Conservation (phyloP, 208 protist genomes). For the Leishmania amazonensis region DNA sequence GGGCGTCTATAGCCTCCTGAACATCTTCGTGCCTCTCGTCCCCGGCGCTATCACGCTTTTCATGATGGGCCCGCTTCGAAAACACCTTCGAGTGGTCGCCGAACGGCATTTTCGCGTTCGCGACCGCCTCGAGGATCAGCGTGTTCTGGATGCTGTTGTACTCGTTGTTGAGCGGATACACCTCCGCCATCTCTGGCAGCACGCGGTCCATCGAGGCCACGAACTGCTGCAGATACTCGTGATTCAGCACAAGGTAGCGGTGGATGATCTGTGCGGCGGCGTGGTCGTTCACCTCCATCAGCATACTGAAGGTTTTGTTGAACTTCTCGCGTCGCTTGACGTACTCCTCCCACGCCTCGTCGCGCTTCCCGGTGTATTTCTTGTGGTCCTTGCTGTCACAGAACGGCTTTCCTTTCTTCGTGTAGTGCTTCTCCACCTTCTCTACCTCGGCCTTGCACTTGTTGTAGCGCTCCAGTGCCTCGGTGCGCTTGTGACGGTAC, state of each 20-base stretch:
- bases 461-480: conserved; percentile 49
- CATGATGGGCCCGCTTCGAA: neutral
- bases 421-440: conserved; percentile 60
- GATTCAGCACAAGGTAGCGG: conserved; percentile 60
- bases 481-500: conserved; percentile 33
- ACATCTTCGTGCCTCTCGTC: conserved; percentile 14
- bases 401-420: conserved; percentile 67
- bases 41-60: neutral
- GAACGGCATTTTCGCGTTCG: conserved; percentile 37
- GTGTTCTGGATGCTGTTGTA: conserved; percentile 62
- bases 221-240: conserved; percentile 64
- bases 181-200: conserved; percentile 53
- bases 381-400: conserved; percentile 62
- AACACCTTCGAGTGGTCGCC: conserved; percentile 36
- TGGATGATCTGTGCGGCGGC: conserved; percentile 65
- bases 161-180: conserved; percentile 64
- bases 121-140: conserved; percentile 54
- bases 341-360: conserved; percentile 51
- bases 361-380: conserved; percentile 52
- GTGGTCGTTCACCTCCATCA: conserved; percentile 79
- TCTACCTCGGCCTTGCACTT: conserved; percentile 61
- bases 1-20: conserved; percentile 3
- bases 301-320: conserved; percentile 46
- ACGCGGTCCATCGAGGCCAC: conserved; percentile 45
- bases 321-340: conserved; percentile 39